phyloP scores from a whole-genome alignment of 2,329 filamentous ascomycete species.

The Diaporthe sp. region DNA sequence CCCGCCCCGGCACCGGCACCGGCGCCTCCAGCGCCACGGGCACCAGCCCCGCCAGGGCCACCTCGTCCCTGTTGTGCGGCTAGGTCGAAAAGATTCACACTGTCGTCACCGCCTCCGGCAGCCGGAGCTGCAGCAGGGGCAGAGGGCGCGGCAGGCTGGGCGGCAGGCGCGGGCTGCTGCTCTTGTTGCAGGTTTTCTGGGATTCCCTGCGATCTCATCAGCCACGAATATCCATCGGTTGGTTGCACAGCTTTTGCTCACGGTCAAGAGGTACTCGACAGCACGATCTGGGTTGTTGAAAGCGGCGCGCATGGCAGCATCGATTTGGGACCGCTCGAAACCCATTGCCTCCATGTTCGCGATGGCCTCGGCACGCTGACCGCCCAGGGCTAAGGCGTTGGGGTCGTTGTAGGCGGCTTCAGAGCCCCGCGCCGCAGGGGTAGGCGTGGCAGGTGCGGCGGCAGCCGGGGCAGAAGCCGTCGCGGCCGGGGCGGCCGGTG shows the following conservation, averaged over 20 bases:
- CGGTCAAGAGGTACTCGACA: constrained; percentile 93
- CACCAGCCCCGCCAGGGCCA: constrained; percentile 58
- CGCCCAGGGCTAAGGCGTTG: constrained; percentile 87
- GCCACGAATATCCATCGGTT: neutral
- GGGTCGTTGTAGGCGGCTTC: constrained; percentile 73
- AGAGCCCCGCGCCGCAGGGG: constrained; percentile 59
- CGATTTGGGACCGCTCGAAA: constrained; percentile 88
- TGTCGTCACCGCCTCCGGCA: constrained; percentile 69
- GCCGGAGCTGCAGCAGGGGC: constrained; percentile 56
- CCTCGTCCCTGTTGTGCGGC: constrained; percentile 80
- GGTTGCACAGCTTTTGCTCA: constrained; percentile 58
- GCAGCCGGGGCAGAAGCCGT: constrained; percentile 58
- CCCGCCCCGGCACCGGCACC: constrained; percentile 62
- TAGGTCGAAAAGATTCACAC: constrained; percentile 93
- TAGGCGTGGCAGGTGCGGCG: constrained; percentile 66
- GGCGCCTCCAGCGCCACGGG: constrained; percentile 56
- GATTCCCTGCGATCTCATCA: constrained; percentile 75
- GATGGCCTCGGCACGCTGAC: constrained; percentile 85
- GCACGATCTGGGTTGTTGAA: constrained; percentile 98
- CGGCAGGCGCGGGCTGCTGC: constrained; percentile 49
- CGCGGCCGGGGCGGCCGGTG: constrained; percentile 65
- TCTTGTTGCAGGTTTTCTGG: constrained; percentile 82
- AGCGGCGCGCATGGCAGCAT: constrained; percentile 93
- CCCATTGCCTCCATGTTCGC: constrained; percentile 98
- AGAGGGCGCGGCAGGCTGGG: constrained; percentile 57